A percentile compares a stretch with the other conserved stretches of the same genome.
phyloP scores from a whole-genome alignment of 257 asterid species.

The Penstemon davidsonii region DNA sequence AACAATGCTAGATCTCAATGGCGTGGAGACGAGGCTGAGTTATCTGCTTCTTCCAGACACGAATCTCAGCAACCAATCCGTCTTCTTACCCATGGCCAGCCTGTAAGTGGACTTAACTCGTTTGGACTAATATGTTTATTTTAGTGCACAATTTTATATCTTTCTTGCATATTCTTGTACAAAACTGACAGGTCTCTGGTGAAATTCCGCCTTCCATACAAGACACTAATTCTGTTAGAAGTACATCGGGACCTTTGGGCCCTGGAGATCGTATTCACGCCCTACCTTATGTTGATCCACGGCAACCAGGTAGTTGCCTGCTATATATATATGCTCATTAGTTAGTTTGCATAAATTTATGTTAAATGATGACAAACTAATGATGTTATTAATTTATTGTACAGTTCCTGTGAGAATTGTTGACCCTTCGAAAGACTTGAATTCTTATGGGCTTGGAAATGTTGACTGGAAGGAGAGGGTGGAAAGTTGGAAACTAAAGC shows the following conservation, averaged over 20 bases:
- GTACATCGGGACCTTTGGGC: conserved; percentile 82
- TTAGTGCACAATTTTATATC: neutral
- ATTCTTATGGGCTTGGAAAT: conserved; percentile 78
- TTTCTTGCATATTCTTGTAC: conserved; percentile 9
- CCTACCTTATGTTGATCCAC: conserved; percentile 69
- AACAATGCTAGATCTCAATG: conserved; percentile 32
- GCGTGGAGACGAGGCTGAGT: conserved; percentile 57
- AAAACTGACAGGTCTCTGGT: conserved; percentile 53
- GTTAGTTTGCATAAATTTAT: neutral
- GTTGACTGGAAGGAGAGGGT: conserved; percentile 96
- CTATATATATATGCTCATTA: neutral
- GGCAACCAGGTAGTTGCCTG: conserved; percentile 53
- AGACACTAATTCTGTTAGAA: conserved; percentile 68
- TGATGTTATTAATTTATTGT: conserved; percentile 14
- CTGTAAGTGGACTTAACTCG: conserved; percentile 35
- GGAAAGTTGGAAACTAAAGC: conserved; percentile 76
- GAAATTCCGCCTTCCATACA: conserved; percentile 62
- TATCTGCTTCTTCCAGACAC: conserved; percentile 67
- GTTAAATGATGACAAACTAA: conserved; percentile 13
- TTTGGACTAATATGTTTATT: neutral
- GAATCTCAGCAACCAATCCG: conserved; percentile 72
- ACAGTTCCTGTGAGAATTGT: conserved; percentile 84
- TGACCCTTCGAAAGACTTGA: conserved; percentile 86
- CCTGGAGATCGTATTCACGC: conserved; percentile 61
- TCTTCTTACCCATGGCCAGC: conserved; percentile 69